These are phyloP conservation scores for Botrytis cinerea DNA, from an alignment of 2,329 filamentous ascomycete genomes.

Conservation along the genomic window DNA sequence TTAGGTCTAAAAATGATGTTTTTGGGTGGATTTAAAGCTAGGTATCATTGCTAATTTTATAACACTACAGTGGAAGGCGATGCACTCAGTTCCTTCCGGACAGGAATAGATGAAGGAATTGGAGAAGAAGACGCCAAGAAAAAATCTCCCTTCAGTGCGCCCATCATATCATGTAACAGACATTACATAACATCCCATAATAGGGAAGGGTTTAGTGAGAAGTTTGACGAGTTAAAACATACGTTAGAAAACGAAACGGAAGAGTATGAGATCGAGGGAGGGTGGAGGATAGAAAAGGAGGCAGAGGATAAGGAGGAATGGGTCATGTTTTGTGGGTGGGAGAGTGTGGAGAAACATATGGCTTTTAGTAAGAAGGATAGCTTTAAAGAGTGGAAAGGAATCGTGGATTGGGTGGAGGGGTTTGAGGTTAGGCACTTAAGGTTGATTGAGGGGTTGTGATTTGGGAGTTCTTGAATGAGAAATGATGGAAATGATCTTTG, in stretches of 20 bases:
- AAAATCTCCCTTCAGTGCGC: conserved; percentile 24
- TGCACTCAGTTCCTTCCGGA: background rate
- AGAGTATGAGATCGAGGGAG: conserved; percentile 27
- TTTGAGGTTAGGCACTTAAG: conserved; percentile 30
- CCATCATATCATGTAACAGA: conserved; percentile 27
- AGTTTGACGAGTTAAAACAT: conserved; percentile 23
- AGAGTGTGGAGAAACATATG: conserved; percentile 29
- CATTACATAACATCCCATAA: conserved; percentile 26
- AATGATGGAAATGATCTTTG: background rate
- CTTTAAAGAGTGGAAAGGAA: conserved; percentile 26
- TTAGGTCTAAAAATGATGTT: too few species aligned
- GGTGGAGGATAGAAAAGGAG: conserved; percentile 33
- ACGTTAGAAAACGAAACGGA: conserved; percentile 25
- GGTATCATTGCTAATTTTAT: background rate
- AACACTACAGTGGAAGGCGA: background rate
- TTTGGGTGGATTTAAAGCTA: background rate
- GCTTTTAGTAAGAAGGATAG: conserved; percentile 27
- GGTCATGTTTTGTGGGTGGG: conserved; percentile 29
- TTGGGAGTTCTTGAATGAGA: background rate
- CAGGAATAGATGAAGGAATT: background rate
- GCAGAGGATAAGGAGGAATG: conserved; percentile 30
- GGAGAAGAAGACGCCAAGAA: conserved; percentile 2
- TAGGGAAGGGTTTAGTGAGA: conserved; percentile 24
- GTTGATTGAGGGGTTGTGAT: conserved; percentile 19
- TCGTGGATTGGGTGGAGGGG: conserved; percentile 27